Conservation (phyloP, 176 grass and related monocot genomes). For the Raddia guianensis region DNA sequence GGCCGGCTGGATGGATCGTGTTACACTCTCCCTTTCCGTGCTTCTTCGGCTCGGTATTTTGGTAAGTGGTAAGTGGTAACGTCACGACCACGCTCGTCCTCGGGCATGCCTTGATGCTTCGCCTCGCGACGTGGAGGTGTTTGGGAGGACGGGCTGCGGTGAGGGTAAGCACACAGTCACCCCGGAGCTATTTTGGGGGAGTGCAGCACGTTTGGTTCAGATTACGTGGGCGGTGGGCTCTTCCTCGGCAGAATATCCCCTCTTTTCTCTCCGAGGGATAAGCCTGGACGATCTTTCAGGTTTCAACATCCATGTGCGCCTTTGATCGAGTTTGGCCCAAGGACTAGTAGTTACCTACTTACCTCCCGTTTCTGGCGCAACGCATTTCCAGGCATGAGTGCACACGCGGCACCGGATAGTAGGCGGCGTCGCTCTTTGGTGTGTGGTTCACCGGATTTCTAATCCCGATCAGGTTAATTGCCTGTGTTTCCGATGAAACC, state of each 20-base stretch:
- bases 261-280: background rate
- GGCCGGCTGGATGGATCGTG: background rate
- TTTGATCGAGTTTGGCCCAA: background rate
- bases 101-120: background rate
- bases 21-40: background rate
- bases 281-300: background rate
- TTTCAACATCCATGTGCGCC: slow-evolving; percentile 11
- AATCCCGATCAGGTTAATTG: no score
- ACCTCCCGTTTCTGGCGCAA: background rate
- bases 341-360: background rate
- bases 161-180: background rate
- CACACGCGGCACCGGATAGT: background rate
- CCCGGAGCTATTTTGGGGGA: background rate
- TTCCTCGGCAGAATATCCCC: background rate
- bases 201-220: background rate
- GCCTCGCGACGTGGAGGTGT: background rate
- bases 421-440: background rate
- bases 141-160: slow-evolving; percentile 22
- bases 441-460: background rate
- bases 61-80: background rate
- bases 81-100: background rate
- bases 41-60: no score
- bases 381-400: background rate
- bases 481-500: background rate
- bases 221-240: background rate